Conservation (phyloP, 225 moss, liverwort and hornwort genomes). For the Takakia lepidozioides region DNA sequence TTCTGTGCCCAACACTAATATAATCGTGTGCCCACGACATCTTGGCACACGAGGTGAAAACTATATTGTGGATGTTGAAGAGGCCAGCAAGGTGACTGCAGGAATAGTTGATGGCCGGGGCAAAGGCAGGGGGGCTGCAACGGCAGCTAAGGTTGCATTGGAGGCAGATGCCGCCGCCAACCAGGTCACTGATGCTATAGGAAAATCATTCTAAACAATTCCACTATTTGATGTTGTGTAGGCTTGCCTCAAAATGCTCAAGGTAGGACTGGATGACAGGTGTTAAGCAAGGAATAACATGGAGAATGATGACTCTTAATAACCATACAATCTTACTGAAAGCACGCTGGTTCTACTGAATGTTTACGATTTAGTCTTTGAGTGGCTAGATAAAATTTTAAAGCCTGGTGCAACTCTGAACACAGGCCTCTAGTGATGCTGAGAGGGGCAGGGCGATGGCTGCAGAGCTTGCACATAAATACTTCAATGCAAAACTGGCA, state of each 20-base stretch:
- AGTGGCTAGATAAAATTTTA: too few relatives aligned
- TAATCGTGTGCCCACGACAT: conserved; percentile 16
- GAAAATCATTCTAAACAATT: too few relatives aligned
- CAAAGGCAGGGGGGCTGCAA: conserved; percentile 24
- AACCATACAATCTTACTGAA: too few relatives aligned
- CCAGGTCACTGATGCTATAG: conserved; percentile 13
- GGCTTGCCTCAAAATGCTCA: too few relatives aligned
- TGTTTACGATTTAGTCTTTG: too few relatives aligned
- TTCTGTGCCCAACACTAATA: conserved; percentile 31
- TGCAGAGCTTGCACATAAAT: conserved; percentile 26
- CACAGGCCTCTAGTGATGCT: conserved; percentile 24
- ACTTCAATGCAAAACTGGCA: conserved; percentile 48
- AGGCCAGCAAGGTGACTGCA: conserved; percentile 22
- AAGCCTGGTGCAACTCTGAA: too few relatives aligned
- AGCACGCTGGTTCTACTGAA: too few relatives aligned
- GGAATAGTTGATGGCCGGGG: conserved; percentile 48
- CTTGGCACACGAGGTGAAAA: conserved; percentile 29
- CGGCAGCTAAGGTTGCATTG: conserved; percentile 19
- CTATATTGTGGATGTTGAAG: conserved; percentile 48
- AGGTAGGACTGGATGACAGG: too few relatives aligned
- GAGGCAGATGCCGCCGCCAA: conserved; percentile 17
- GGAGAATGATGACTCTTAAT: too few relatives aligned
- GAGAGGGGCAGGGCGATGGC: conserved; percentile 34
- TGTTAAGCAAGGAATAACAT: too few relatives aligned
- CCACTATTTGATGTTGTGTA: too few relatives aligned